phyloP scores from a whole-genome alignment of 148 eudicot species.

The Heliosperma pusillum region DNA sequence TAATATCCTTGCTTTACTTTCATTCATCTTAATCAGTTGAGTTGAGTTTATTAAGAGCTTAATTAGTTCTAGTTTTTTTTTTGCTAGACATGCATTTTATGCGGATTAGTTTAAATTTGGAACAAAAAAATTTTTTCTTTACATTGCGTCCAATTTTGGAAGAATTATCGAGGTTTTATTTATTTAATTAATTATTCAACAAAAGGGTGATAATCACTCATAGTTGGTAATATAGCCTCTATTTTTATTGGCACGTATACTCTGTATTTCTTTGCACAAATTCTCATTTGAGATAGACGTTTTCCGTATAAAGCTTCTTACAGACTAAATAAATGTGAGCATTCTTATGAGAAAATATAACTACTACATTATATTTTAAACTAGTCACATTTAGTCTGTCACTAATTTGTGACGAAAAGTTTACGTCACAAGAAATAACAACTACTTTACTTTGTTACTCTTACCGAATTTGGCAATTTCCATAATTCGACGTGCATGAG shows the following conservation, averaged over 20 bases:
- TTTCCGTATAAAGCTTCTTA: too few species aligned
- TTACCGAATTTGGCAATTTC: slow-evolving; percentile 22
- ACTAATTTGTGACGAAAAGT: too few species aligned
- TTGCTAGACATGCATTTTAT: neutral
- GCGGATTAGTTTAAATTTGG: neutral
- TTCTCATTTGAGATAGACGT: too few species aligned
- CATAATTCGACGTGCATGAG: slow-evolving; percentile 26
- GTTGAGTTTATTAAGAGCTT: slow-evolving; percentile 1
- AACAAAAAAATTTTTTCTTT: neutral
- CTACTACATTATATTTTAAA: too few species aligned
- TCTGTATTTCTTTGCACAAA: too few species aligned
- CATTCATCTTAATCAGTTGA: slow-evolving; percentile 11
- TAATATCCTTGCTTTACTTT: neutral
- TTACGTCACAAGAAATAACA: too few species aligned
- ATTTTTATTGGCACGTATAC: neutral
- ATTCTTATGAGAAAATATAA: too few species aligned
- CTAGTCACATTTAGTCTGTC: too few species aligned
- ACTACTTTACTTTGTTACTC: neutral
- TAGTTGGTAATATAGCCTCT: neutral
- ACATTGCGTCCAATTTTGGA: slow-evolving; percentile 16
- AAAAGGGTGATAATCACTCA: neutral
- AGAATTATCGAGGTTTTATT: slow-evolving; percentile 8
- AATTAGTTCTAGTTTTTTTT: slow-evolving; percentile 10
- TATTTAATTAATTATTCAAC: too few species aligned
- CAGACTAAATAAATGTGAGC: too few species aligned